Base-by-base conservation (phyloP, 140 eudicot genomes). In the Senecio squalidus region DNA sequence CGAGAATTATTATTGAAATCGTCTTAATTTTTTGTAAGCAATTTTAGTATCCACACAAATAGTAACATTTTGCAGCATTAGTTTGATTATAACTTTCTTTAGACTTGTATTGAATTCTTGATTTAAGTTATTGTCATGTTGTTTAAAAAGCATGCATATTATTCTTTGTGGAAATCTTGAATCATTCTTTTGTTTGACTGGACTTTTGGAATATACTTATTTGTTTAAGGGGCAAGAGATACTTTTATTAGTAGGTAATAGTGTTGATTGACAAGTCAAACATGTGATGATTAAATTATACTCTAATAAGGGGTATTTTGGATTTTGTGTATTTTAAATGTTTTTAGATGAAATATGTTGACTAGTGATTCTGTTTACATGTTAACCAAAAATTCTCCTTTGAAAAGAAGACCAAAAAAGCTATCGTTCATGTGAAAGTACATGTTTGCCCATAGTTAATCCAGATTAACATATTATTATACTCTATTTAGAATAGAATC, bases 1-100 rank as follows among this genome's bases (percentile, higher is more conserved):
- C 0, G 86, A 79, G 43, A 79, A 72, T 78, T 57, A 76, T 65
- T 64, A 85, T 71, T 76, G 85, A 80, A 76, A 63, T 73, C 64
- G 72, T 36, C 68, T 36, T 36, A 36, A 60, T 51, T 24, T 61
- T 52, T n/a, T n/a, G n/a, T 53, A 61, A 62, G 2, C n/a, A 22
- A 60, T 41, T 65, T 69, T 78, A 60, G 70, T 13, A 33, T 31
- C 49, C 22, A 75, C 33, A 59, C 43, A 64, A 53, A 56, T 67
- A 61, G 47, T 58, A 61, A 60, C 57, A 44, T 54, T 80, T 83
- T 88, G 81, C 74, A 74, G 84, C 65, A 52, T 52, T 78, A 76
- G 68, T 53, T 59, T 59, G 53, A 30, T 59, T 58, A 9, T 25
- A 27, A 29, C 36, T 33, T 47, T 9, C 36, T 26, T 22, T 36